Conservation (phyloP, 176 grass and related monocot genomes). For the Oryza punctata region DNA sequence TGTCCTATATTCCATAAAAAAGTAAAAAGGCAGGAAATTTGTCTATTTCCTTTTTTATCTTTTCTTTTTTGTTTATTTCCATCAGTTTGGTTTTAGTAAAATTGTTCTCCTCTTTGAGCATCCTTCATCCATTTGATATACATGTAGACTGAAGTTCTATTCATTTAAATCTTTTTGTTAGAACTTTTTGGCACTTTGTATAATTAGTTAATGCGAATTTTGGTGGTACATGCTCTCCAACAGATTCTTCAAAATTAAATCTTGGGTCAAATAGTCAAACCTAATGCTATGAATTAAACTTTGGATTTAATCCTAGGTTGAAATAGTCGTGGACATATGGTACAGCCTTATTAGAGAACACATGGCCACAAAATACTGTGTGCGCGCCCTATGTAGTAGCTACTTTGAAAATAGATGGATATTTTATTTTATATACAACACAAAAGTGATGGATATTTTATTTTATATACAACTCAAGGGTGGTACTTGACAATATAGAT, state of each 20-base stretch:
- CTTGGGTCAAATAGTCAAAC: neutral
- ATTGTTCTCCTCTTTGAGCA: neutral
- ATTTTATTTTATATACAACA: too few species aligned
- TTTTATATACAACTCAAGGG: neutral
- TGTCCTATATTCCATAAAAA: neutral
- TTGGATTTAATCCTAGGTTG: neutral
- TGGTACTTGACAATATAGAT: neutral
- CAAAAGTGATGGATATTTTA: too few species aligned
- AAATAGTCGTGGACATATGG: neutral
- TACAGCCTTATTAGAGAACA: neutral
- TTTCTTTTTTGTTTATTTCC: neutral
- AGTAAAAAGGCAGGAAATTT: neutral
- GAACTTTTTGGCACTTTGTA: neutral
- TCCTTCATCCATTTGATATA: neutral
- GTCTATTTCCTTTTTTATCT: neutral
- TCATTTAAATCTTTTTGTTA: neutral
- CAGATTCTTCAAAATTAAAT: neutral
- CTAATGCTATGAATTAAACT: neutral
- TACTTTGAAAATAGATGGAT: too few species aligned
- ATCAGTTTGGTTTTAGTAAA: neutral
- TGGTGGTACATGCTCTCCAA: neutral
- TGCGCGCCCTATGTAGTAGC: too few species aligned
- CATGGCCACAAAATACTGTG: neutral
- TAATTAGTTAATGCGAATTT: neutral
- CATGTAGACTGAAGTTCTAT: neutral